Conservation (phyloP, 2,329 filamentous ascomycete species). For the Aspergillus texensis region DNA sequence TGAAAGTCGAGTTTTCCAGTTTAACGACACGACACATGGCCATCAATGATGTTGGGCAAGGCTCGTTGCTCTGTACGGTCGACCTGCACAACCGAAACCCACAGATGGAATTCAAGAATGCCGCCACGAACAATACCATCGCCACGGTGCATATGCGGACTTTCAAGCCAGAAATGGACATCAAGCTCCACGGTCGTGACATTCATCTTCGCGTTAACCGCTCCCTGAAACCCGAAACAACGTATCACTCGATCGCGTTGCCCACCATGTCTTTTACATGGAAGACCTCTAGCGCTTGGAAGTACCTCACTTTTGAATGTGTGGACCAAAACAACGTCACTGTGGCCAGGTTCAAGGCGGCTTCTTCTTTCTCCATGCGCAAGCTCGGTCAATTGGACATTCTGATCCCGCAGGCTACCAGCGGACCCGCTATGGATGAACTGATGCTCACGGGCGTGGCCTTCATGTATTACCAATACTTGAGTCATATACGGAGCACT, state of each 20-base stretch:
- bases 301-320: slow-evolving; percentile 12
- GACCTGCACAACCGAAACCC: slow-evolving; percentile 17
- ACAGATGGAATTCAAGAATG: slow-evolving; percentile 16
- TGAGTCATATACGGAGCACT: neutral
- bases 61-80: slow-evolving; percentile 9
- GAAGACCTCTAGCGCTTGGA: slow-evolving; percentile 8
- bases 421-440: slow-evolving; percentile 11
- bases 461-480: slow-evolving; percentile 4
- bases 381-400: slow-evolving; percentile 11
- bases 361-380: slow-evolving; percentile 1
- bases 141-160: neutral
- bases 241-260: slow-evolving; percentile 2
- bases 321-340: slow-evolving; percentile 6
- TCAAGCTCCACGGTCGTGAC: neutral
- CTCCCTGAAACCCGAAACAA: slow-evolving; percentile 5
- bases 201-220: slow-evolving; percentile 1
- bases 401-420: slow-evolving; percentile 2
- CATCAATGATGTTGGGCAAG: slow-evolving; percentile 9
- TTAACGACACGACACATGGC: slow-evolving; percentile 10
- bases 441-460: slow-evolving; percentile 9
- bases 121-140: neutral
- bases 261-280: slow-evolving; percentile 1
- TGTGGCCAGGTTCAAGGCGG: slow-evolving; percentile 10
- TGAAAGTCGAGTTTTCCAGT: slow-evolving; percentile 15
- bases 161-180: neutral